Conservation (phyloP, 495 filamentous ascomycete genomes). For the Podospora australis region DNA sequence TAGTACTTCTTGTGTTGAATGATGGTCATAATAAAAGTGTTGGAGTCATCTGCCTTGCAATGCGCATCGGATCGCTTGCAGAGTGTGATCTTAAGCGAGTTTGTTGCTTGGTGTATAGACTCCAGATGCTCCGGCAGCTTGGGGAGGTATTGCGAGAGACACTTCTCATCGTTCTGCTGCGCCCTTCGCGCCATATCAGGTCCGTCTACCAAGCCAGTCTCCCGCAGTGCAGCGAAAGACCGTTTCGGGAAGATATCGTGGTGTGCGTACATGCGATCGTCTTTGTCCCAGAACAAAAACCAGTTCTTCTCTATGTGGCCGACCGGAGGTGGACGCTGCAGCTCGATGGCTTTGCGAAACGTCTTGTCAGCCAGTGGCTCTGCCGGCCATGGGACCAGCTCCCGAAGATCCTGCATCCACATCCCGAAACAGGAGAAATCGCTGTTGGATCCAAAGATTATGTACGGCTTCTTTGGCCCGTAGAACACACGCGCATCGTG, state of each 20-base stretch:
- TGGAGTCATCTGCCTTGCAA: constrained; percentile 33
- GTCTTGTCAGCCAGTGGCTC: constrained; percentile 11
- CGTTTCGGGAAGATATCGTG: constrained; percentile 43
- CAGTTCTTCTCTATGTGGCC: constrained; percentile 48
- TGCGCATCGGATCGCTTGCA: constrained; percentile 40
- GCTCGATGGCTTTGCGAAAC: constrained; percentile 37
- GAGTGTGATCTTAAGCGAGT: constrained; percentile 46
- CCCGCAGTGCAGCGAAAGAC: constrained; percentile 34
- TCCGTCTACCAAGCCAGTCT: constrained; percentile 34
- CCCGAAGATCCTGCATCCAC: constrained; percentile 46
- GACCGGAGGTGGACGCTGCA: constrained; percentile 38
- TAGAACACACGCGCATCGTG: constrained; percentile 51
- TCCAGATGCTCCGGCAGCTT: constrained; percentile 23
- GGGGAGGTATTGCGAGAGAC: constrained; percentile 38
- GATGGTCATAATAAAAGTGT: constrained; percentile 46
- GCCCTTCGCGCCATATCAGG: constrained; percentile 31
- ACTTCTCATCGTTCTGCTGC: constrained; percentile 28
- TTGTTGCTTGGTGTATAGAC: constrained; percentile 51
- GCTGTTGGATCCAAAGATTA: constrained; percentile 46
- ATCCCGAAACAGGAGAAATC: constrained; percentile 44
- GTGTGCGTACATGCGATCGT: constrained; percentile 40
- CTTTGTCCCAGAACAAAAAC: constrained; percentile 49
- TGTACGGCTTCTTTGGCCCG: constrained; percentile 40
- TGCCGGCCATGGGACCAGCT: constrained; percentile 37
- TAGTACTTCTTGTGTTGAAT: constrained; percentile 47